Percentiles rank a stretch among this genome's conserved stretches.
These are phyloP conservation scores for Scleroderma citrinum DNA, from an alignment of 768 basidiomycete species.

Conservation along the genomic window DNA sequence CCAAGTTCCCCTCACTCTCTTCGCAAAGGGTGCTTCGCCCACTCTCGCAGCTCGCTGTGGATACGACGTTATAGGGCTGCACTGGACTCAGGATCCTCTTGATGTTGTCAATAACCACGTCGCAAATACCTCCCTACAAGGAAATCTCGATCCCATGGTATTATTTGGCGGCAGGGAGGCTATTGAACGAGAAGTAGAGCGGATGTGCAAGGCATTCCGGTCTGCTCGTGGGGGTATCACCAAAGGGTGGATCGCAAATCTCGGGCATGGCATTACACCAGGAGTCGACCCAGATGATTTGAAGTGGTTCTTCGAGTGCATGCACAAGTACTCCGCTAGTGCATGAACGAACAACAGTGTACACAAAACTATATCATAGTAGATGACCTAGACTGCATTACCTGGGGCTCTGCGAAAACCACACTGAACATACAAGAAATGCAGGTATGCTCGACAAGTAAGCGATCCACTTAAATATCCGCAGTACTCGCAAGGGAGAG, in stretches of 20 bases:
- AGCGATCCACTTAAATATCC: background rate
- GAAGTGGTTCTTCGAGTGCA: constrained; percentile 85
- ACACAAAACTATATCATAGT: no score
- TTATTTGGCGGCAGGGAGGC: constrained; percentile 83
- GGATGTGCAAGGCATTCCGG: constrained; percentile 75
- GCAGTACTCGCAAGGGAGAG: background rate
- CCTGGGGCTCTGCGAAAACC: background rate
- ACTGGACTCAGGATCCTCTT: constrained; percentile 83
- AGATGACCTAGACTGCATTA: background rate
- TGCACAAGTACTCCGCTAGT: constrained; percentile 68
- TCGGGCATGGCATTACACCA: constrained; percentile 97
- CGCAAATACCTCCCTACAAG: constrained; percentile 69
- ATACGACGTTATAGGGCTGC: constrained; percentile 87
- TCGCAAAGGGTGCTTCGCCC: constrained; percentile 90
- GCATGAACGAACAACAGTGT: background rate
- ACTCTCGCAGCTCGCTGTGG: constrained; percentile 61
- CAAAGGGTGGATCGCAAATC: constrained; percentile 91
- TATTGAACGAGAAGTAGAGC: constrained; percentile 80
- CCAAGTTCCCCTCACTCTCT: constrained; percentile 78
- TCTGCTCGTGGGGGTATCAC: constrained; percentile 39
- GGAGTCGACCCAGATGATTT: constrained; percentile 92
- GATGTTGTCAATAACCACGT: constrained; percentile 62
- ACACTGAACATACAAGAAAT: background rate
- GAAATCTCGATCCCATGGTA: constrained; percentile 87
- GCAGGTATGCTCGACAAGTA: background rate